Evolutionary conservation across 257 asterid genomes (phyloP), one percentile per base, ranked within the genome.

Genomic region (Ilex aquifolium): DNA sequence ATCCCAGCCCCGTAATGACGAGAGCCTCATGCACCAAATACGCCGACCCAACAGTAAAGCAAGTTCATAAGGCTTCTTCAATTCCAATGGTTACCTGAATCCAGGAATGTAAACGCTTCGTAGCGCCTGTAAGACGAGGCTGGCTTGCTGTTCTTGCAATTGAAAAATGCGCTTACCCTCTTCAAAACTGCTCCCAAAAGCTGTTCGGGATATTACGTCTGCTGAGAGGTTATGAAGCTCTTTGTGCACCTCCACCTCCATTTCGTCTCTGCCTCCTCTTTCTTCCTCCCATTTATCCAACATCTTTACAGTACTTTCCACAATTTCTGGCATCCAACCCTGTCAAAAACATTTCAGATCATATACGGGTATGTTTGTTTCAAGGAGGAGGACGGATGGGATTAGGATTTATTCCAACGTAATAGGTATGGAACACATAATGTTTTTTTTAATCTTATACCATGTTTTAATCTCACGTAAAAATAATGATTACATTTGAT

Each of bases 51-150:
- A 21, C 27, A 21, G 27, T 21, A 21, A 21, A 21, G 27, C 27
- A 44, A 44, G 9, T 44, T 44, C 13, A 13, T 7, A 44, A 44
- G 13, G 13, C 50, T 44, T 8, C 50, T 44, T 44, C 50, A 44
- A 13, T 44, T 44, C 13, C 8, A 14, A n/a, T n/a, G 13, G 54
- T 30, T 16, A 82, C 88, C 83, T 79, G 72, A 75, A 83, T 58
- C 89, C 89, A 32, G 86, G 89, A 27, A 83, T 65, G 44, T 83
- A 83, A 11, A 83, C 50, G 15, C 80, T 83, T 68, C 86, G 76
- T 0, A 72, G 12, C 2, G 86, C 82, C 68, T 77, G 73, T 72
- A 83, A 73, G 69, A 61, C 67, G 13, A 83, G 79, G 68, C 57
- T 16, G 15, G 64, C 57, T 63, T 83, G 89, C 61, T 64, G 71